Percentiles rank a stretch among this genome's conserved stretches.
Conservation (phyloP, 1,284 basidiomycete genomes). For the Coniophora puteana region DNA sequence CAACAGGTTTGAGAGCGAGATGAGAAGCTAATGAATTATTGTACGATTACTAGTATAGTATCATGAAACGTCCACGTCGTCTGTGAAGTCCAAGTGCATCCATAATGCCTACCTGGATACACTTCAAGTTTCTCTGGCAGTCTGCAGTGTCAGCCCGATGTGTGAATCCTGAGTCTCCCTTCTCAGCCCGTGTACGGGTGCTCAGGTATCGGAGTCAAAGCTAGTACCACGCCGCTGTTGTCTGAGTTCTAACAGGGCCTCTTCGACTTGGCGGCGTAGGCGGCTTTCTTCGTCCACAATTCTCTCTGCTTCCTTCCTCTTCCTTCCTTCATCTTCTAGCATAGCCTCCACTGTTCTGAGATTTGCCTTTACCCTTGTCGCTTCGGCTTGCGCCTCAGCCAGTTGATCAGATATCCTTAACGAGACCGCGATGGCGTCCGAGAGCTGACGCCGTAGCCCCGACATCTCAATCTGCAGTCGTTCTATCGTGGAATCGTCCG, state of each 20-base stretch:
- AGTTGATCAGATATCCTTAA: constrained; percentile 62
- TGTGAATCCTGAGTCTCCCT: too few species aligned
- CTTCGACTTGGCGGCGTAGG: constrained; percentile 48
- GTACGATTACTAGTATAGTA: too few species aligned
- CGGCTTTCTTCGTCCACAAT: constrained; percentile 46
- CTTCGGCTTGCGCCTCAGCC: constrained; percentile 56
- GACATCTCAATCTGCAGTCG: constrained; percentile 61
- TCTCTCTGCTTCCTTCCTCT: constrained; percentile 55
- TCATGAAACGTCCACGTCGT: too few species aligned
- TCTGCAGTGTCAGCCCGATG: too few species aligned
- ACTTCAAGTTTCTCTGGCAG: too few species aligned
- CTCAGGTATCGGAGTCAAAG: too few species aligned
- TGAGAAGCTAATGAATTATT: too few species aligned
- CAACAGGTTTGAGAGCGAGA: too few species aligned
- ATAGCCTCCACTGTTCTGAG: constrained; percentile 50
- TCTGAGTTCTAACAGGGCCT: constrained; percentile 38
- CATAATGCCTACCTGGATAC: too few species aligned
- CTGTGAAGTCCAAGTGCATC: too few species aligned
- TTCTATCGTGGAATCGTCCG: constrained; percentile 42
- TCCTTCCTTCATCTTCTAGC: constrained; percentile 55
- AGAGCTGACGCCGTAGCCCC: constrained; percentile 55
- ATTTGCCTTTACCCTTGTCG: constrained; percentile 46
- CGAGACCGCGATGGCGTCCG: constrained; percentile 60
- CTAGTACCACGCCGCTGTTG: too few species aligned
- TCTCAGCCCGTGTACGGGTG: too few species aligned